phyloP scores from a whole-genome alignment of 2,329 filamentous ascomycete genomes.

The Diaporthe citrichinensis region DNA sequence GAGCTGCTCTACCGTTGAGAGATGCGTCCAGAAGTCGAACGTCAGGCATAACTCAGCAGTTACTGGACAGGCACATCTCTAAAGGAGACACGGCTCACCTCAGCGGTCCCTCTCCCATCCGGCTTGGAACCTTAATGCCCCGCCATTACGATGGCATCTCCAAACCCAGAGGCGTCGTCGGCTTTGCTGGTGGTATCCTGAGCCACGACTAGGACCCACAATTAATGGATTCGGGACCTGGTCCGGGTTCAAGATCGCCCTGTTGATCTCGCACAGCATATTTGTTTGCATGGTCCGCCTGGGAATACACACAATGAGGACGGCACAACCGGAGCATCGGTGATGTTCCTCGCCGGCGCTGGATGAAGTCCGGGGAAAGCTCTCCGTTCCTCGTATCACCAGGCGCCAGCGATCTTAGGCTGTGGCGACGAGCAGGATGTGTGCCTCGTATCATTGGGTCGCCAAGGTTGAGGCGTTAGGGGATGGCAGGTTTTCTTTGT shows the following conservation, averaged over 20 bases:
- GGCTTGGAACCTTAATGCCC: not conserved
- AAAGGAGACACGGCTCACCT: not conserved
- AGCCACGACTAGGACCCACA: not conserved
- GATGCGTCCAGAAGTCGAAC: not conserved
- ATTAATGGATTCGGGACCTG: not conserved
- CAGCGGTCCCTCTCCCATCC: not conserved
- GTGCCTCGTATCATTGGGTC: not conserved
- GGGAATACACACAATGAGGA: not conserved
- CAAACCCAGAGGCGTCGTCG: not conserved
- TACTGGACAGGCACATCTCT: not conserved
- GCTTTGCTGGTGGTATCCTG: rapidly evolving
- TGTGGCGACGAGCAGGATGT: not conserved
- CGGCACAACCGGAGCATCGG: not conserved
- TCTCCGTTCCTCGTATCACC: not conserved
- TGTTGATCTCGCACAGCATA: not conserved
- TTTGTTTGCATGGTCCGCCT: not conserved
- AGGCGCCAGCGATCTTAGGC: not conserved
- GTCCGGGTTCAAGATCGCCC: not conserved
- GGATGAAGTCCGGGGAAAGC: not conserved
- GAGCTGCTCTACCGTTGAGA: not conserved
- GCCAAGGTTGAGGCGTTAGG: constrained; percentile 8
- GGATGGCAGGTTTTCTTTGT: not conserved
- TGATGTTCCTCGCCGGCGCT: not conserved
- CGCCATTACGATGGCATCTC: not conserved
- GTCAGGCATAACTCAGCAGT: not conserved